A percentile compares a stretch with the other conserved stretches of the same genome.
These are phyloP conservation scores for Ochetophila trinervis DNA, from an alignment of 306 rosid genomes.

Conservation along the genomic window DNA sequence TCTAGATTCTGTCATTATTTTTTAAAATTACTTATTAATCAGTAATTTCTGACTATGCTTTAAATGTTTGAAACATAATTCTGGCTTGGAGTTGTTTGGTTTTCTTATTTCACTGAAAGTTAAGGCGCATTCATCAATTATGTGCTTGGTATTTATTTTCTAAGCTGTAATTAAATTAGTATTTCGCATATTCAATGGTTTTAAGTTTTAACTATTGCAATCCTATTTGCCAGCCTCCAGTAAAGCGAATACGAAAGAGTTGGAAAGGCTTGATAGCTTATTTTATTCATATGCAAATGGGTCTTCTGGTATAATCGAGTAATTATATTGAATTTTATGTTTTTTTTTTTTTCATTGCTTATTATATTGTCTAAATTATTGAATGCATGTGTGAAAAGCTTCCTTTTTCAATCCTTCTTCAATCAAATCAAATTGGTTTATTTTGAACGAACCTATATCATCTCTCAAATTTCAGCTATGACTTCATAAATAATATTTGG, in stretches of 20 bases:
- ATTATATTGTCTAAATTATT: not conserved
- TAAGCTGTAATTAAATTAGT: conserved; percentile 1
- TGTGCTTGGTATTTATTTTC: conserved; percentile 1
- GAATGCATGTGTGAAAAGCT: not conserved
- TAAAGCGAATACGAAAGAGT: conserved; percentile 81
- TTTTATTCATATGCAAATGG: conserved; percentile 72
- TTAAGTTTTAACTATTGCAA: conserved; percentile 13
- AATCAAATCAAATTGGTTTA: not conserved
- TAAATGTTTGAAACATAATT: not conserved
- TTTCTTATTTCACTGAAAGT: not conserved
- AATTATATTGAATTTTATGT: conserved; percentile 36
- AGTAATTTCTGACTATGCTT: not conserved
- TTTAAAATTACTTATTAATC: not conserved
- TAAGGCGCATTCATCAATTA: not conserved
- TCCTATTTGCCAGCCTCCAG: conserved; percentile 61
- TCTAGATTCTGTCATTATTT: not conserved
- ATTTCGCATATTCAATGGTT: not conserved
- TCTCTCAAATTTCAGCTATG: conserved; percentile 6
- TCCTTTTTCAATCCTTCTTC: not conserved
- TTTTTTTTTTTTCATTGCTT: conserved; percentile 4
- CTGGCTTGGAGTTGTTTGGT: not conserved
- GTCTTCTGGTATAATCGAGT: conserved; percentile 85
- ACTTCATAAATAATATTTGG: not conserved
- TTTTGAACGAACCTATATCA: not conserved
- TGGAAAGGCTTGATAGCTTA: conserved; percentile 71